A percentile compares a stretch with the other conserved stretches of the same genome.
Evolutionary conservation across 352 stramenopile genomes (phyloP).

Genomic region (Globisporangium canariense): DNA sequence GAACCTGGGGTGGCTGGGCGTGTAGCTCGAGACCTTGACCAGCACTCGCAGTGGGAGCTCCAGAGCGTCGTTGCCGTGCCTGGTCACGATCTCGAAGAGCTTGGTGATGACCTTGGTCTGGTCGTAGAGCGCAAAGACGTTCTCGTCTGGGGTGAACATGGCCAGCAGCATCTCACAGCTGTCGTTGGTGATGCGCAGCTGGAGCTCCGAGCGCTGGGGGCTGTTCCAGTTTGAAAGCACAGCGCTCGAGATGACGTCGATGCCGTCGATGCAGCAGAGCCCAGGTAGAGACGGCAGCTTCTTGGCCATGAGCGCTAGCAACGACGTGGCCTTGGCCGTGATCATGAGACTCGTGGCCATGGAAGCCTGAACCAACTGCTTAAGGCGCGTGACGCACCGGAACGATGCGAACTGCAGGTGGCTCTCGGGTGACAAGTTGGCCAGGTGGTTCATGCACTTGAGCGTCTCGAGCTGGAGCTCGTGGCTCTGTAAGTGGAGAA

Average conservation of each 20-base stretch:
- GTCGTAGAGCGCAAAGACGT: conserved; percentile 41
- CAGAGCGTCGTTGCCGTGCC: conserved; percentile 18
- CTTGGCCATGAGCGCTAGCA: conserved; percentile 46
- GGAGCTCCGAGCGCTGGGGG: conserved; percentile 1
- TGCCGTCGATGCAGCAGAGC: conserved; percentile 38
- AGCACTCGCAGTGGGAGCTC: conserved; percentile 48
- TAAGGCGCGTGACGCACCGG: conserved; percentile 22
- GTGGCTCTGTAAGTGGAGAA: conserved; percentile 38
- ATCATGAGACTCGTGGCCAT: conserved; percentile 19
- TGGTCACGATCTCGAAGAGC: conserved; percentile 44
- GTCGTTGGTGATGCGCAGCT: conserved; percentile 37
- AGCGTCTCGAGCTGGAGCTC: conserved; percentile 37
- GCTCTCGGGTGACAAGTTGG: conserved; percentile 18
- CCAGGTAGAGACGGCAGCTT: conserved; percentile 45
- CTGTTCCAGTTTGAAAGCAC: conserved; percentile 20
- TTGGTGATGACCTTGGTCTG: conserved; percentile 42
- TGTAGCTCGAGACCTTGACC: conserved; percentile 38
- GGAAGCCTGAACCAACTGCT: conserved; percentile 1
- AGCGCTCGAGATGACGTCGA: conserved; percentile 35
- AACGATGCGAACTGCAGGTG: conserved; percentile 29
- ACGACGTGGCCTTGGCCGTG: conserved; percentile 37
- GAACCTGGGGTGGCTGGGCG: conserved; percentile 33
- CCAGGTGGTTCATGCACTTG: conserved; percentile 27
- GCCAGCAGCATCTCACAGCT: conserved; percentile 44
- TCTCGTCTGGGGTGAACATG: conserved; percentile 43